These are phyloP conservation scores for Cordyceps tenuipes DNA, from an alignment of 2,329 filamentous ascomycete genomes.

Conservation along the genomic window DNA sequence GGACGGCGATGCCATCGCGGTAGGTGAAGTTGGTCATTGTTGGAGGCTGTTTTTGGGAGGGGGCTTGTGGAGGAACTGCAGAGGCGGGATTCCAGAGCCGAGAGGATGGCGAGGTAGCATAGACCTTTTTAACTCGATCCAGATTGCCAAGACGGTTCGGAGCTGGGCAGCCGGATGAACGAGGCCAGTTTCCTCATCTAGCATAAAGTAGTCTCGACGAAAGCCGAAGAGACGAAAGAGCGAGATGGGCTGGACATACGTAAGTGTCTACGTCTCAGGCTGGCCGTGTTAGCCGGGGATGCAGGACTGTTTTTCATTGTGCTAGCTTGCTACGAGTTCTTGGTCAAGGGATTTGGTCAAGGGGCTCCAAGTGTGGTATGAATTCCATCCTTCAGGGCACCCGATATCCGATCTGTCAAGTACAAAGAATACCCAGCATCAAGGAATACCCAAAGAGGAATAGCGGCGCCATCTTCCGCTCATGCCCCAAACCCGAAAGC, in stretches of 20 bases:
- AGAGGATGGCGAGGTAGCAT: neutral
- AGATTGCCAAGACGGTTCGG: neutral
- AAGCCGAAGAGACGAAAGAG: neutral
- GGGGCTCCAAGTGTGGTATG: no score
- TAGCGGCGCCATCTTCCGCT: neutral
- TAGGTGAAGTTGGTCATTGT: constrained; percentile 13
- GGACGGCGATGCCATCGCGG: constrained; percentile 14
- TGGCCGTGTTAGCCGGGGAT: constrained; percentile 2
- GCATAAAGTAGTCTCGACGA: neutral
- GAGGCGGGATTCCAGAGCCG: neutral
- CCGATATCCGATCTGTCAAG: neutral
- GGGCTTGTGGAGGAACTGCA: constrained; percentile 3
- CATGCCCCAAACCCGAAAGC: constrained; percentile 1
- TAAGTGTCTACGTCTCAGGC: neutral
- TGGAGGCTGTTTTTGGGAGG: neutral
- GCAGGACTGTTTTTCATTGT: neutral
- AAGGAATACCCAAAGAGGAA: neutral
- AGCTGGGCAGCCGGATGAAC: neutral
- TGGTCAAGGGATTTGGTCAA: no score
- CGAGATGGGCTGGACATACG: constrained; percentile 2
- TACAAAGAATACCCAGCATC: neutral
- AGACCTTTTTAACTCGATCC: neutral
- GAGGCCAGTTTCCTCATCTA: neutral
- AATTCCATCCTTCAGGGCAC: neutral
- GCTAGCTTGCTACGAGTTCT: neutral